Conservation (phyloP, 1,284 basidiomycete species). For the Trichosporon coremiiforme region DNA sequence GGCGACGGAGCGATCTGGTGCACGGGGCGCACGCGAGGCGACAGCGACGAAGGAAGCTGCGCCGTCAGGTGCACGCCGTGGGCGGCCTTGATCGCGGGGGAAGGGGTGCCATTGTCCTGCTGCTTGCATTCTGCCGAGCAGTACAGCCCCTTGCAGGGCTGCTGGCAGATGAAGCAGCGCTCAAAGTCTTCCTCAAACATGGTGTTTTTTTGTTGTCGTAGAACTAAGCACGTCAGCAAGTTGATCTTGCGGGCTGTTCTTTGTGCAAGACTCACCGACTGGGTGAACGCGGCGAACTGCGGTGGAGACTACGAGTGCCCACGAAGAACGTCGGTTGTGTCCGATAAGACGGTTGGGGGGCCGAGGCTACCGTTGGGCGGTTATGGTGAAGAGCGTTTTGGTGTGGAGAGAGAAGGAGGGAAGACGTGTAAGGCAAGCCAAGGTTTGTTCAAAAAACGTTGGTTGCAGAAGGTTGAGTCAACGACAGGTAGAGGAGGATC, state of each 20-base stretch:
- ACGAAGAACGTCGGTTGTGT: conserved; percentile 4
- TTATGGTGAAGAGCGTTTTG: background rate
- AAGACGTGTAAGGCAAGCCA: background rate
- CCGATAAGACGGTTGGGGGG: background rate
- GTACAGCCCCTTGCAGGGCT: conserved; percentile 51
- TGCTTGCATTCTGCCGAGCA: conserved; percentile 51
- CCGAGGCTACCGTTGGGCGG: conserved; percentile 9
- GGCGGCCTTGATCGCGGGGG: conserved; percentile 34
- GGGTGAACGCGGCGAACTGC: conserved; percentile 11
- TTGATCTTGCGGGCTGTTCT: background rate
- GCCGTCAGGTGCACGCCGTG: conserved; percentile 42
- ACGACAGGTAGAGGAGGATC: background rate
- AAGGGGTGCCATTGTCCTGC: conserved; percentile 46
- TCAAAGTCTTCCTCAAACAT: conserved; percentile 56
- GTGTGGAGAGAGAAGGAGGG: background rate
- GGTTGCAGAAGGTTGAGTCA: conserved; percentile 9
- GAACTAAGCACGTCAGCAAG: conserved; percentile 1
- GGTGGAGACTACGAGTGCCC: conserved; percentile 19
- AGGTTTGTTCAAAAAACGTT: background rate
- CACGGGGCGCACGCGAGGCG: conserved; percentile 42
- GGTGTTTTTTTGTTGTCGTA: conserved; percentile 22
- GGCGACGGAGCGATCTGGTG: conserved; percentile 45
- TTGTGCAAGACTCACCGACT: background rate
- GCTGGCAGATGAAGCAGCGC: conserved; percentile 53
- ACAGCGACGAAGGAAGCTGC: conserved; percentile 44